A percentile compares a stretch with the other conserved stretches of the same genome.
These are phyloP conservation scores for Colletotrichum filicis DNA, from an alignment of 2,329 filamentous ascomycete genomes.

Conservation along the genomic window DNA sequence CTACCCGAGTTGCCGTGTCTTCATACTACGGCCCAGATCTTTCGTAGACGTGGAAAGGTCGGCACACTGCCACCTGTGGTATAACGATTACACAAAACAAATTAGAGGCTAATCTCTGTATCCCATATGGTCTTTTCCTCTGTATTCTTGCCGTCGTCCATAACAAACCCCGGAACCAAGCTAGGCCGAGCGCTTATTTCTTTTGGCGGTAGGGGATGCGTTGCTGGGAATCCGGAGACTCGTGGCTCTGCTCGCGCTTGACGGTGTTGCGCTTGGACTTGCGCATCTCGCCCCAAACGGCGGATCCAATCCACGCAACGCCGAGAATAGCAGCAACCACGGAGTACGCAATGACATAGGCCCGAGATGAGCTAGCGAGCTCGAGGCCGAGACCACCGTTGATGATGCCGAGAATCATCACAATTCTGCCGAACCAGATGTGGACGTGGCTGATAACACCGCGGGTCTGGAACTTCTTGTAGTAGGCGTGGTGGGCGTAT, in stretches of 20 bases:
- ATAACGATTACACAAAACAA: background rate
- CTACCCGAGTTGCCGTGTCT: background rate
- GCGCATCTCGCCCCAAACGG: constrained; percentile 24
- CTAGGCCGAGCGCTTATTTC: background rate
- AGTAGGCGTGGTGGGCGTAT: constrained; percentile 66
- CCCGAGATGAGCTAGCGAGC: constrained; percentile 52
- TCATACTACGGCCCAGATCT: background rate
- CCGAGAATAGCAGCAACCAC: constrained; percentile 64
- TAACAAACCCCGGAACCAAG: background rate
- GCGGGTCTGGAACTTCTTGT: constrained; percentile 57
- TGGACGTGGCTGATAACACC: constrained; percentile 66
- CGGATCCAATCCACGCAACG: constrained; percentile 53
- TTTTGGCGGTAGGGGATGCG: constrained; percentile 33
- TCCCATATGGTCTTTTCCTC: background rate
- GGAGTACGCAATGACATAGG: constrained; percentile 64
- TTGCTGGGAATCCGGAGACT: constrained; percentile 26
- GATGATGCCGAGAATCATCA: constrained; percentile 69
- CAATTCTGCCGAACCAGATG: constrained; percentile 69
- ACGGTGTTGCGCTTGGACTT: constrained; percentile 7
- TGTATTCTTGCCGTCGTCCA: background rate
- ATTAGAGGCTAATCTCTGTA: background rate
- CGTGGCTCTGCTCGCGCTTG: constrained; percentile 32
- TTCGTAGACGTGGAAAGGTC: background rate
- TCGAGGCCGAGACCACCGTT: constrained; percentile 72
- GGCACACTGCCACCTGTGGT: background rate